Percentiles rank a stretch among this genome's conserved stretches.
Conservation (phyloP, 176 grass and related monocot species). For the Microstegium vimineum region DNA sequence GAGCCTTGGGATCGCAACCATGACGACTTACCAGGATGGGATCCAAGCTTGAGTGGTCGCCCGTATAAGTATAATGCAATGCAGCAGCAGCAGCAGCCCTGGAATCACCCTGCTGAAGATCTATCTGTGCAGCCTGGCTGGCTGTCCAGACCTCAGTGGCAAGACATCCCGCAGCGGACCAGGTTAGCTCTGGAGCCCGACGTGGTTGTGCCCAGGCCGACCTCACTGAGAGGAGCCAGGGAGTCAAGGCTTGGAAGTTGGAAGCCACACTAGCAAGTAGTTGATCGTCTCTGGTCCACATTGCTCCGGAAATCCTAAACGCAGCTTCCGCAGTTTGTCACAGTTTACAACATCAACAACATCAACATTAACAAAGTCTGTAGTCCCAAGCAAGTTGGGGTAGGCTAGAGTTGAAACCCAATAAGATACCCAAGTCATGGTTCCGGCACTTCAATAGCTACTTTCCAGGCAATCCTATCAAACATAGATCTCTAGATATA, state of each 20-base stretch:
- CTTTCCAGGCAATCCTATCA: too few species aligned
- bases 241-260: background rate
- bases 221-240: background rate
- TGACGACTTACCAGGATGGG: constrained; percentile 45
- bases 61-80: background rate
- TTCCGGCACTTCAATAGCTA: too few species aligned
- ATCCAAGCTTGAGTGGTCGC: background rate
- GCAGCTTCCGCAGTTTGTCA: too few species aligned
- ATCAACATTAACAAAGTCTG: too few species aligned
- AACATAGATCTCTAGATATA: too few species aligned
- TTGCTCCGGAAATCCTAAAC: background rate
- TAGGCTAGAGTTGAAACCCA: too few species aligned
- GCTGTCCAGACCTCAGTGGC: constrained; percentile 6
- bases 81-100: background rate
- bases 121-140: constrained; percentile 3
- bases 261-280: background rate
- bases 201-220: background rate
- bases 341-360: too few species aligned
- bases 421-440: too few species aligned
- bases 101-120: background rate
- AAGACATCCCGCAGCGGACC: background rate
- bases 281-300: background rate
- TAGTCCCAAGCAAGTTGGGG: too few species aligned
- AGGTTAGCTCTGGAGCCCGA: background rate
- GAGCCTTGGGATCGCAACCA: constrained; percentile 28